These are phyloP conservation scores for Trametes cingulata DNA, from an alignment of 768 basidiomycete genomes.

Conservation along the genomic window DNA sequence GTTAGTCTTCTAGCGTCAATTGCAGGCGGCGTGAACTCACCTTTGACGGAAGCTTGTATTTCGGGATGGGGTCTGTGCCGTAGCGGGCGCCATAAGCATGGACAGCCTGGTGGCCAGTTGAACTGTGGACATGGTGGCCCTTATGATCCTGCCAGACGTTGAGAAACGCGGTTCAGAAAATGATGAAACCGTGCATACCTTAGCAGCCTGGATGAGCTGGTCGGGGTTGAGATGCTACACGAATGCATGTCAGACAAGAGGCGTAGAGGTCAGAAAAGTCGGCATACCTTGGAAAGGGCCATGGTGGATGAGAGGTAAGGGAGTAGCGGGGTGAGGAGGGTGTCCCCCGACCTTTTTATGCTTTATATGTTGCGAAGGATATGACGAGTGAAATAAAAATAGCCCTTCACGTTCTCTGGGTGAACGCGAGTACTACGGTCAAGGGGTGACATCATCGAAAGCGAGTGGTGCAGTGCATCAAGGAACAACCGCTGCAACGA, in stretches of 20 bases:
- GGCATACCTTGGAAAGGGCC: constrained; percentile 60
- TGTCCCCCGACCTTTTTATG: background rate
- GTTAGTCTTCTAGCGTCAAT: background rate
- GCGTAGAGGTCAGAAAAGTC: background rate
- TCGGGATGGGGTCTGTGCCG: constrained; percentile 67
- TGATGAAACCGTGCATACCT: constrained; percentile 37
- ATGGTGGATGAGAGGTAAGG: constrained; percentile 34
- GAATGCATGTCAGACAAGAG: constrained; percentile 1
- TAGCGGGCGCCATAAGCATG: constrained; percentile 66
- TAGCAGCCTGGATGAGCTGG: constrained; percentile 57
- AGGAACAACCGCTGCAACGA: constrained; percentile 9
- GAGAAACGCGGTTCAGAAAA: background rate
- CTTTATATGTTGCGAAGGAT: background rate
- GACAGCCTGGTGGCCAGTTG: constrained; percentile 33
- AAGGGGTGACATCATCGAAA: constrained; percentile 15
- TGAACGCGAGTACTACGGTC: background rate
- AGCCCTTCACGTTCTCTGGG: background rate
- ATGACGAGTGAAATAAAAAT: constrained; percentile 4
- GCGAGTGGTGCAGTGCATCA: background rate
- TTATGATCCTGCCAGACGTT: constrained; percentile 29
- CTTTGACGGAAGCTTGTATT: constrained; percentile 62
- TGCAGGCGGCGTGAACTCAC: constrained; percentile 28
- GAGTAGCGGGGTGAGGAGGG: background rate
- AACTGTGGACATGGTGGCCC: constrained; percentile 37
- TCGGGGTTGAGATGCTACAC: constrained; percentile 68